Evolutionary conservation across 2,329 filamentous ascomycete species (phyloP).

Genomic region (Pseudogymnoascus sp.): DNA sequence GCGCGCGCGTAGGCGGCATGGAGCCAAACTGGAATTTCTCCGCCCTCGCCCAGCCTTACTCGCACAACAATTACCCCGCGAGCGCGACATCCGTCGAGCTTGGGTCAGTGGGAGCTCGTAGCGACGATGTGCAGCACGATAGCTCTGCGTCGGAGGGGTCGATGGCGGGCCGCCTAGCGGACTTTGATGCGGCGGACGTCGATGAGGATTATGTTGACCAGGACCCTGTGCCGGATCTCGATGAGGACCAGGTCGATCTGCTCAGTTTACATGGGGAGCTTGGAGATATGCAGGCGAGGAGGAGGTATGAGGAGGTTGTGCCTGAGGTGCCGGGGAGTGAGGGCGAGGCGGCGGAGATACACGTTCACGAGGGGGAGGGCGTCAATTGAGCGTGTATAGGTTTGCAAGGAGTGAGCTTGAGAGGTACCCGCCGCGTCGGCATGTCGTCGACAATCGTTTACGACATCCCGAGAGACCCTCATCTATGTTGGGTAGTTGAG

Average conservation of each 20-base stretch:
- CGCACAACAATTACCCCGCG: neutral
- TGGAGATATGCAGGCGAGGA: slow-evolving; percentile 10
- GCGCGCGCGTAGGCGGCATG: neutral
- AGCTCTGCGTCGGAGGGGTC: slow-evolving; percentile 26
- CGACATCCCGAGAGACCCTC: neutral
- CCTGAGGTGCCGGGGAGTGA: slow-evolving; percentile 16
- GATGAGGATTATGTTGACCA: slow-evolving; percentile 24
- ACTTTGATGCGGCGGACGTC: slow-evolving; percentile 24
- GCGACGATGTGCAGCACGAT: slow-evolving; percentile 28
- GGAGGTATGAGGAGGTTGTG: neutral
- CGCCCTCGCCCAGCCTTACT: slow-evolving; percentile 11
- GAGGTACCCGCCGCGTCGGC: neutral
- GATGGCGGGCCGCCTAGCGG: slow-evolving; percentile 20
- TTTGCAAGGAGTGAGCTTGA: slow-evolving; percentile 8
- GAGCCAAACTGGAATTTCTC: slow-evolving; percentile 20
- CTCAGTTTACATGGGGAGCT: slow-evolving; percentile 20
- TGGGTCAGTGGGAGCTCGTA: slow-evolving; percentile 16
- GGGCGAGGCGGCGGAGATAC: slow-evolving; percentile 29
- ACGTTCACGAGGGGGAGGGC: slow-evolving; percentile 29
- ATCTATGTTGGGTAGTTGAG: slow-evolving; percentile 13
- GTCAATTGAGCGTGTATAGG: slow-evolving; percentile 20
- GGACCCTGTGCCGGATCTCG: slow-evolving; percentile 26
- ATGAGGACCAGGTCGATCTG: slow-evolving; percentile 20
- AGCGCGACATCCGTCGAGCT: neutral
- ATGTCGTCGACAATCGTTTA: neutral